Base-by-base conservation (phyloP, 179 eudicot species). In the Sideroxylon spinosum region DNA sequence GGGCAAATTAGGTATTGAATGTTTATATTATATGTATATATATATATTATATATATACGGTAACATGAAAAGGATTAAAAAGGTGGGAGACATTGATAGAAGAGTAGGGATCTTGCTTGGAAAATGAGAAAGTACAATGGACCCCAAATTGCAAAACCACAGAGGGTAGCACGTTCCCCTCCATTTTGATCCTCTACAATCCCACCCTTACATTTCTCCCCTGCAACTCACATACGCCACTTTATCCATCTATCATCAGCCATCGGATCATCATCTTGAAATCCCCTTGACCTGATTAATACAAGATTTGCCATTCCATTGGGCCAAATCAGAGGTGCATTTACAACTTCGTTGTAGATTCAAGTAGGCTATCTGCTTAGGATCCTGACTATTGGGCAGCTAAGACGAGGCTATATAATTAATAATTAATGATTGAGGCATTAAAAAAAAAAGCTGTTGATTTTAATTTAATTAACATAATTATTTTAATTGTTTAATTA, bases 341-440 rank as follows among this genome's bases (percentile, higher is more conserved):
- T 37, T 1, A 37, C 44, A 37, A 37, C 44, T 37, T 37, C 3
- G 44, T 37, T 37, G 44, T 37, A 37, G 3, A 37, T 37, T 37
- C 3, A 37, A 37, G 3, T 37, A 37, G 44, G 44, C 5, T 37
- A 55, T 32, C 53, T 11, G 62, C 56, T 3, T 14, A 52, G 3
- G 56, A 52, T 52, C 16, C 82, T 80, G 68, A 81, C 78, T 74
- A 62, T 76, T 52, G 65, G 80, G 73, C 77, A 71, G 65, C 80
- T 76, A 22, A 22, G 53, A 53, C 74, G 80, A 81, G 80, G 77
- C 22, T 62, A 9, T 9, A 52, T 78, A 77, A 60, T 75, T 16
- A 75, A 68, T 75, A 57, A 37, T 76, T 71, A 75, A 75, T 75
- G 9, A 56, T 9, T 25, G n/a, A 57, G 17, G 7, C 20, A 16